These are phyloP conservation scores for Asterionellopsis glacialis DNA, from an alignment of 108 stramenopile genomes.

Conservation along the genomic window DNA sequence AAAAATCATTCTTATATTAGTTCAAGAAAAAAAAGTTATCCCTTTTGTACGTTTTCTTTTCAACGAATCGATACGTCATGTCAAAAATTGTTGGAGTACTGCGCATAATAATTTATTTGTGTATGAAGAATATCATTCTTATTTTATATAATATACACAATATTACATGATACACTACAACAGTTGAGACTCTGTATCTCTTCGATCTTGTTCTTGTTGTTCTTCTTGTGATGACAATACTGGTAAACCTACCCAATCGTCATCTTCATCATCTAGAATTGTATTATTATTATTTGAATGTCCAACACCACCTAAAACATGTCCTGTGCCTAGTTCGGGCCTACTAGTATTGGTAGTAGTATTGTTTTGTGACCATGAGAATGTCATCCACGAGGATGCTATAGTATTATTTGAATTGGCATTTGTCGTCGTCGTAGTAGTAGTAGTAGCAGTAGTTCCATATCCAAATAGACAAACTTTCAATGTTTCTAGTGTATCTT, in stretches of 20 bases:
- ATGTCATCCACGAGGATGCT: conserved; percentile 18
- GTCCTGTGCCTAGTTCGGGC: background rate
- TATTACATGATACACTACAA: no score
- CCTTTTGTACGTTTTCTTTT: no score
- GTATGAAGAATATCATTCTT: no score
- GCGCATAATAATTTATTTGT: no score
- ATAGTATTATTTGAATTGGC: background rate
- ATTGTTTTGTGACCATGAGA: conserved; percentile 14
- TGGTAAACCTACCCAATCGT: conserved; percentile 48
- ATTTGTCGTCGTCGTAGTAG: no score
- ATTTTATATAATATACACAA: no score
- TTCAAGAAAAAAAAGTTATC: no score
- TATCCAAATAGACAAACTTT: conserved; percentile 47
- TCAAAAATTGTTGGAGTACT: no score
- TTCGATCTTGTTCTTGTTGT: background rate
- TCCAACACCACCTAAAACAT: conserved; percentile 1
- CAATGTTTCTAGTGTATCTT: conserved; percentile 37
- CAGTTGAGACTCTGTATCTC: background rate
- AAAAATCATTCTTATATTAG: no score
- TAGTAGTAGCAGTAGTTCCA: no score
- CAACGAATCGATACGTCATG: no score
- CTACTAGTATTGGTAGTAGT: background rate
- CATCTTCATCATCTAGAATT: conserved; percentile 34
- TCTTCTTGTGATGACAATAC: background rate
- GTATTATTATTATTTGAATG: background rate